Percentiles rank a stretch among this genome's conserved stretches.
Evolutionary conservation across 73 alveolate species (phyloP).

Genomic region (Paramecium pentaurelia): DNA sequence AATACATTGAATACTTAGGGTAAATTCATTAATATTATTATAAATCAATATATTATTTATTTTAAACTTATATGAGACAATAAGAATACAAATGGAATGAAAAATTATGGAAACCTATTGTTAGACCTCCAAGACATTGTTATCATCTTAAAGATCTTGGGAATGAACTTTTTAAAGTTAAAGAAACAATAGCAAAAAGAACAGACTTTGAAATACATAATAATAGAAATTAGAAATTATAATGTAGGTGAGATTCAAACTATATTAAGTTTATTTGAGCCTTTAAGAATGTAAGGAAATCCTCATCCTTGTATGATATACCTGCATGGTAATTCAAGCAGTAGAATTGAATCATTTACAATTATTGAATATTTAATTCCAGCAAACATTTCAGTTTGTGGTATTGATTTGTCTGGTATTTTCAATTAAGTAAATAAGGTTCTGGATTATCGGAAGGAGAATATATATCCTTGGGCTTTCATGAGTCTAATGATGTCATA

Average conservation of each 20-base stretch:
- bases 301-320: slow-evolving; percentile 76
- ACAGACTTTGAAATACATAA: slow-evolving; percentile 9
- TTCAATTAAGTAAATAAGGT: slow-evolving; percentile 44
- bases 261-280: slow-evolving; percentile 22
- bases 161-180: neutral
- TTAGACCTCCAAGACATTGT: slow-evolving; percentile 54
- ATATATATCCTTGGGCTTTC: slow-evolving; percentile 87
- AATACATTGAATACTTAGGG: neutral
- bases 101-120: slow-evolving; percentile 42
- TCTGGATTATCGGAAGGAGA: slow-evolving; percentile 92
- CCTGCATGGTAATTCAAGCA: slow-evolving; percentile 76
- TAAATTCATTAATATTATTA: neutral
- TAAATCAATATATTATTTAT: neutral
- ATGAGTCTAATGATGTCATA: slow-evolving; percentile 73
- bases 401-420: slow-evolving; percentile 76
- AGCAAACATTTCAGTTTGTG: slow-evolving; percentile 67
- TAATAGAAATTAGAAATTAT: neutral
- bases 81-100: neutral
- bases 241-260: neutral
- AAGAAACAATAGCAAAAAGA: neutral
- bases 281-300: neutral
- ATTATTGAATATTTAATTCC: slow-evolving; percentile 62
- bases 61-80: neutral
- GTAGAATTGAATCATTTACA: slow-evolving; percentile 65
- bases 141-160: slow-evolving; percentile 49